These are phyloP conservation scores for Calophaca sinica DNA, from an alignment of 306 rosid genomes.

Conservation along the genomic window DNA sequence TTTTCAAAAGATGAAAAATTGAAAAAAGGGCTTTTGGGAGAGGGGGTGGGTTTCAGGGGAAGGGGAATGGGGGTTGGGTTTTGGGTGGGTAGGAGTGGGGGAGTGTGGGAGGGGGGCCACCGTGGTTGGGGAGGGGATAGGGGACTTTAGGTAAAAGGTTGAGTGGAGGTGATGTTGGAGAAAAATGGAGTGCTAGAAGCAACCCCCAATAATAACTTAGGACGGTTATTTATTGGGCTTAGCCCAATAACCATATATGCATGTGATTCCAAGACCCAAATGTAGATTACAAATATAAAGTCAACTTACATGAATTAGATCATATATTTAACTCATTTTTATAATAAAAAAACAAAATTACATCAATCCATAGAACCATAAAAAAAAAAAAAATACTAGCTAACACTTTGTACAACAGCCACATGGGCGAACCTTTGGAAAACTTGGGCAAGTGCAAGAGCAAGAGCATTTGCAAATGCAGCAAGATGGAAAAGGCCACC, in stretches of 20 bases:
- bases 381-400: neutral
- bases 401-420: conserved; percentile 55
- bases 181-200: too few species aligned
- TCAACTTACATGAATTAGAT: neutral
- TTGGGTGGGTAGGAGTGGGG: too few species aligned
- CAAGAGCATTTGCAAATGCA: conserved; percentile 65
- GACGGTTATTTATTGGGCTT: neutral
- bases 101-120: too few species aligned
- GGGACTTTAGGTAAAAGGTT: too few species aligned
- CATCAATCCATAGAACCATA: neutral
- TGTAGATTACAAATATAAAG: neutral
- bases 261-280: neutral
- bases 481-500: conserved; percentile 57
- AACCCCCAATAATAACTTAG: too few species aligned
- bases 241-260: neutral
- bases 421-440: conserved; percentile 54
- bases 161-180: too few species aligned
- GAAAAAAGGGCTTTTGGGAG: too few species aligned
- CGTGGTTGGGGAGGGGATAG: too few species aligned
- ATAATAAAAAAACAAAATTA: neutral
- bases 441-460: conserved; percentile 61
- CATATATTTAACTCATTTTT: conserved; percentile 1
- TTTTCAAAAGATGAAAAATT: too few species aligned
- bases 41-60: too few species aligned
- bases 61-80: too few species aligned